Evolutionary conservation across 2,329 filamentous ascomycete species (phyloP), one percentile per base, ranked within the genome.

Genomic region (Coniochaeta sp.): DNA sequence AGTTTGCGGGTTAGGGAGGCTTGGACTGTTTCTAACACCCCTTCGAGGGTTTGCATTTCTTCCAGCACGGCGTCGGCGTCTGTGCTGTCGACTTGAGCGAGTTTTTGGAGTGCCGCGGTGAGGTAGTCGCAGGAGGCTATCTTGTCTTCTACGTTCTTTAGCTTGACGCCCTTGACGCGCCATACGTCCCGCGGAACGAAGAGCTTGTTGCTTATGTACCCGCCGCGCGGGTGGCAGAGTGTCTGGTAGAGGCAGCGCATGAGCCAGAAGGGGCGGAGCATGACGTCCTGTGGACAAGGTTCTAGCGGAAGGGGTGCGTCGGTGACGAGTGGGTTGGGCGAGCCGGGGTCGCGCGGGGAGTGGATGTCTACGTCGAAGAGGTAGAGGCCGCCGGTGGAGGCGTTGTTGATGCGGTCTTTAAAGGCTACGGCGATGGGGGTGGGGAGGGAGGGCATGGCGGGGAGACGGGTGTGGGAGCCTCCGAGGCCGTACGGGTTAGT

Each of bases 181-280:
- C 94, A 99, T 3, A 94, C 89, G 63, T 97, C 91, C 49, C 89
- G 82, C 6, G 94, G 91, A 5, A 99, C 81, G 64, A 99, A 99
- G 0, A 99, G 78, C 61, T 91, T 91, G 20, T 85, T 92, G 50
- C 91, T 95, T 18, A 99, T 65, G 64, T 96, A 99, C 14, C 91
- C 94, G 32, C 94, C 94, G 22, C 90, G 84, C 2, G 92, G 90
- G 63, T 99, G 92, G 16, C 86, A 87, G 42, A 99, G 82, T 0
- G 91, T 96, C 66, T 96, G 90, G 64, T 94, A 95, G 22, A 99
- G 77, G 55, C 88, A 91, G 51, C 94, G 85, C 89, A 99, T 96
- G 42, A 99, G 76, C 94, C 94, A 99, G 68, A 96, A 99, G 2
- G 94, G 95, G 18, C 94, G 85, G n/a, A 97, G 77, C 61, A 96